A percentile compares a stretch with the other conserved stretches of the same genome.
Evolutionary conservation across 768 basidiomycete species (phyloP).

Genomic region (Suillus discolor): DNA sequence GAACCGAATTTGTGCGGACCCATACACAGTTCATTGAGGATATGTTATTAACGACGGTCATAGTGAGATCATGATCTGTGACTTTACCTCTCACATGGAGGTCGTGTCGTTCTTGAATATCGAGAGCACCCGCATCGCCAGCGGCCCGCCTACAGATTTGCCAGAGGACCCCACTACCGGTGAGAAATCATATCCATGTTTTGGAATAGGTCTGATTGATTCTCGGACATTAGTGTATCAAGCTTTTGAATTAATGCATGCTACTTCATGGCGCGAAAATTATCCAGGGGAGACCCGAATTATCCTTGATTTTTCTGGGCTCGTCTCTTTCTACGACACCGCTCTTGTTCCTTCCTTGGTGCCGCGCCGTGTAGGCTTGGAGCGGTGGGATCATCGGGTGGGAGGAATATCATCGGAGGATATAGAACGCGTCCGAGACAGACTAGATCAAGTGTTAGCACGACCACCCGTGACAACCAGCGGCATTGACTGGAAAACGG

Average conservation of each 20-base stretch:
- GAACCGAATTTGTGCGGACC: constrained; percentile 49
- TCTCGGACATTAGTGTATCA: neutral
- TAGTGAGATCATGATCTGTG: constrained; percentile 52
- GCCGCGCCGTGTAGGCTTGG: constrained; percentile 12
- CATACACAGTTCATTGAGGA: neutral
- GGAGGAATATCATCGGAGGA: constrained; percentile 18
- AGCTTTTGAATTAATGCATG: constrained; percentile 15
- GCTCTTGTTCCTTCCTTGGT: constrained; percentile 22
- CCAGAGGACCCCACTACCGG: neutral
- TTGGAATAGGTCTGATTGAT: neutral
- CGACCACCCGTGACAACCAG: constrained; percentile 20
- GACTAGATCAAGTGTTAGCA: constrained; percentile 12
- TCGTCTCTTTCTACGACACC: constrained; percentile 32
- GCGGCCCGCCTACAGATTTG: too few species aligned
- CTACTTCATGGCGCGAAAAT: constrained; percentile 24
- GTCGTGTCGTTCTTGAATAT: constrained; percentile 43
- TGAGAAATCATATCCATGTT: constrained; percentile 2
- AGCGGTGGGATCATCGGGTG: constrained; percentile 26
- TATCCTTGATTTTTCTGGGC: constrained; percentile 19
- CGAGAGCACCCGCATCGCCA: neutral
- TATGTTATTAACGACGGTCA: neutral
- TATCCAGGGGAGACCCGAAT: constrained; percentile 30
- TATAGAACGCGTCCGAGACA: constrained; percentile 7
- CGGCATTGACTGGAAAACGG: neutral
- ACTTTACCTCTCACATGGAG: constrained; percentile 43